Evolutionary conservation across 441 rosid species (phyloP).

Genomic region (Gossypium gossypioides): DNA sequence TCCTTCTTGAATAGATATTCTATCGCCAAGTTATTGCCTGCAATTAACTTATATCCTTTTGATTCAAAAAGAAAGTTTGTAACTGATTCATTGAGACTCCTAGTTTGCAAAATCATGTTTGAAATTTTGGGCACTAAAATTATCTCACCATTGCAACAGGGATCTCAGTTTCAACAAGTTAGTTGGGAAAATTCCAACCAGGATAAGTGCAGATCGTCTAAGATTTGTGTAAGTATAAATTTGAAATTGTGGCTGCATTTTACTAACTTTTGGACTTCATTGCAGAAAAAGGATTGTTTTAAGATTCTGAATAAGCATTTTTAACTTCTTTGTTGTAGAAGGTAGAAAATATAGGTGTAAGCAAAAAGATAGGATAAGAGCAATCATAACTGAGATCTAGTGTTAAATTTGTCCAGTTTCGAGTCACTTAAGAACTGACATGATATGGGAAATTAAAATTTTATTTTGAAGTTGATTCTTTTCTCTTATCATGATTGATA

Average conservation of each 20-base stretch:
- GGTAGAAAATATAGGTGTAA: background rate
- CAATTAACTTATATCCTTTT: background rate
- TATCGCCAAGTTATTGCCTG: background rate
- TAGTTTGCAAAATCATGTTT: background rate
- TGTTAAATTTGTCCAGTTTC: background rate
- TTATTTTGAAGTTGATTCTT: background rate
- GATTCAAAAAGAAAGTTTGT: background rate
- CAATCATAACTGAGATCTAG: background rate
- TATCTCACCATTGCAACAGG: constrained; percentile 30
- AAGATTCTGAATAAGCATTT: constrained; percentile 1
- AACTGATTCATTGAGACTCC: background rate
- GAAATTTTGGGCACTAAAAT: background rate
- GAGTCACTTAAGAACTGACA: background rate
- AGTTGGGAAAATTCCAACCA: constrained; percentile 44
- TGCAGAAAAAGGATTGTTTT: background rate
- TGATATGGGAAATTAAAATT: background rate
- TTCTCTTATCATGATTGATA: background rate
- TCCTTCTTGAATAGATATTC: background rate
- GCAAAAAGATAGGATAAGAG: background rate
- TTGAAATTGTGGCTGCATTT: constrained; percentile 5
- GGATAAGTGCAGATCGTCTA: constrained; percentile 23
- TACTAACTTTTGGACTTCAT: background rate
- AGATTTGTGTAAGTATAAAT: constrained; percentile 48
- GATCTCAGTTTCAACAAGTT: constrained; percentile 79
- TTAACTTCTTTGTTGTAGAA: background rate